These are phyloP conservation scores for Dothiorella sarmentorum DNA, from an alignment of 2,329 filamentous ascomycete species.

Conservation along the genomic window DNA sequence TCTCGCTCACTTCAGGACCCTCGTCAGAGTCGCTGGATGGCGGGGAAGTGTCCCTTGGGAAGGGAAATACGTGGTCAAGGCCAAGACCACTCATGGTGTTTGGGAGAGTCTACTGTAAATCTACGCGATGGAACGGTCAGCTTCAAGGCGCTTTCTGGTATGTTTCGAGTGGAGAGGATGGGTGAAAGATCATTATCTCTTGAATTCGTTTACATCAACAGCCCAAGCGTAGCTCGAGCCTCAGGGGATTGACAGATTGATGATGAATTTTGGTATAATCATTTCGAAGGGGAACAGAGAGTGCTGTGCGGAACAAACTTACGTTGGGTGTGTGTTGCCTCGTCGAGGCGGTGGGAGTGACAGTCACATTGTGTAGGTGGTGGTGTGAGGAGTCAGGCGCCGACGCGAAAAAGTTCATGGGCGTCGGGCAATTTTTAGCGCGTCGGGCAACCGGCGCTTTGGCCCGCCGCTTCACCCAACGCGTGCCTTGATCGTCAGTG, in stretches of 20 bases:
- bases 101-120: neutral
- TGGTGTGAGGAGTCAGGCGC: constrained; percentile 8
- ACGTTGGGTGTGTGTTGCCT: constrained; percentile 14
- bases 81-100: constrained; percentile 14
- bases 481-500: neutral
- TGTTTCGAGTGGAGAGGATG: neutral
- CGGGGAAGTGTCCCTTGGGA: neutral
- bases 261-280: constrained; percentile 17
- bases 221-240: constrained; percentile 1
- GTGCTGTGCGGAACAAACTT: neutral
- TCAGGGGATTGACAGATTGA: constrained; percentile 21
- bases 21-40: neutral
- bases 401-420: constrained; percentile 14
- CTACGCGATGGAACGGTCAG: neutral
- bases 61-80: constrained; percentile 9
- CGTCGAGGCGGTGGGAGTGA: constrained; percentile 11
- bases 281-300: neutral
- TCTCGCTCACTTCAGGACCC: neutral
- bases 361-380: constrained; percentile 15
- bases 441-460: neutral
- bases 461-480: neutral
- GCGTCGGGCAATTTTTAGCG: constrained; percentile 8
- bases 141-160: neutral
- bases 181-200: constrained; percentile 16
- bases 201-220: constrained; percentile 17